Evolutionary conservation across 192 early-diverging fungal genomes (phyloP).

Genomic region (Podochytrium sp.): DNA sequence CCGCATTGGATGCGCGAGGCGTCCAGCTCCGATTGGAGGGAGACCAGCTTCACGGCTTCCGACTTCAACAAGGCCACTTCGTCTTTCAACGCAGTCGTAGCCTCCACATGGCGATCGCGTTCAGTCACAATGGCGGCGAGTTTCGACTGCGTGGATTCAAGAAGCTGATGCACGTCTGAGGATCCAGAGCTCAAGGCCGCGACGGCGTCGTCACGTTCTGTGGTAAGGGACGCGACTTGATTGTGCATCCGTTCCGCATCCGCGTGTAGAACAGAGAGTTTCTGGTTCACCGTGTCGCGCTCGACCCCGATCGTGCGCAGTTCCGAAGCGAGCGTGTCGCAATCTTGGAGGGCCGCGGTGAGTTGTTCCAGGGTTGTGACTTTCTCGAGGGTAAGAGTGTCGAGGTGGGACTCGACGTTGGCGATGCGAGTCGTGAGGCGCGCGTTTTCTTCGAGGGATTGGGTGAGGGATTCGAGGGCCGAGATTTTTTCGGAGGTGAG

Average conservation of each 20-base stretch:
- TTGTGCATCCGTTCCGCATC: not conserved
- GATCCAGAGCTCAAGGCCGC: not conserved
- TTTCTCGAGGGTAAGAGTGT: not conserved
- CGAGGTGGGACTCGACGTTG: slow-evolving; percentile 1
- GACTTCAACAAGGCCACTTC: not conserved
- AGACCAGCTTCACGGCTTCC: slow-evolving; percentile 2
- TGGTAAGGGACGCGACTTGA: not conserved
- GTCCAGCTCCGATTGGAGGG: slow-evolving; percentile 14
- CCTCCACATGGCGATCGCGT: not conserved
- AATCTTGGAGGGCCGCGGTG: slow-evolving; percentile 10
- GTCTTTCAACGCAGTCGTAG: not conserved
- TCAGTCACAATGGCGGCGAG: not conserved
- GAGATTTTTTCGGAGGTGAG: slow-evolving; percentile 3
- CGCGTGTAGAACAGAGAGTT: not conserved
- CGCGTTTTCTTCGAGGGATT: slow-evolving; percentile 1
- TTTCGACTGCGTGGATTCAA: not conserved
- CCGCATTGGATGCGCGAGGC: not conserved
- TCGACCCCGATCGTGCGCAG: not conserved
- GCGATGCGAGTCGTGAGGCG: not conserved
- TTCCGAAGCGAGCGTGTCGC: not conserved
- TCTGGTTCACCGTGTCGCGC: slow-evolving; percentile 12
- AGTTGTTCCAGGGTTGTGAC: slow-evolving; percentile 17
- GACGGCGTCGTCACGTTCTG: slow-evolving; percentile 2
- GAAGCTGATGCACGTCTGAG: not conserved
- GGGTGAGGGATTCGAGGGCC: slow-evolving; percentile 18